These are phyloP conservation scores for Ceratonia siliqua DNA, from an alignment of 306 rosid species.

Conservation along the genomic window DNA sequence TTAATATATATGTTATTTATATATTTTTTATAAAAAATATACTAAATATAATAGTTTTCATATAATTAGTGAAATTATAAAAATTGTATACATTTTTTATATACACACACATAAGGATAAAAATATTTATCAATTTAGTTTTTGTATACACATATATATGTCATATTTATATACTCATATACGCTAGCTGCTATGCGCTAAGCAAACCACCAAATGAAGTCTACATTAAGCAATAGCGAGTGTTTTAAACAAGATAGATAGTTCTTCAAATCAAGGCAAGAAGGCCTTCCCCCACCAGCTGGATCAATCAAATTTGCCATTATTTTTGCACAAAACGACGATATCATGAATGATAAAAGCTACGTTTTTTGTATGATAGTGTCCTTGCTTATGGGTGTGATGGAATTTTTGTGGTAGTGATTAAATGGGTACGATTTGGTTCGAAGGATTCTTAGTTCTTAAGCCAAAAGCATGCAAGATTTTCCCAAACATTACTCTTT, in stretches of 20 bases:
- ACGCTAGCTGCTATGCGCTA: background rate
- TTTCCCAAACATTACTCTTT: background rate
- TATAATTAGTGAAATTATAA: too few relatives aligned
- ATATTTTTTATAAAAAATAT: too few relatives aligned
- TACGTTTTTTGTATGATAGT: background rate
- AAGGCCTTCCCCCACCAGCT: background rate
- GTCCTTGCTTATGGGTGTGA: background rate
- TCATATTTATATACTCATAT: too few relatives aligned
- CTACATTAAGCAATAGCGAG: background rate
- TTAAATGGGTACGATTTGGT: background rate
- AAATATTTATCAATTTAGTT: too few relatives aligned
- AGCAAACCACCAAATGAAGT: slow-evolving; percentile 1
- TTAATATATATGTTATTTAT: too few relatives aligned
- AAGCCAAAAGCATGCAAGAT: background rate
- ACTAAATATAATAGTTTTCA: too few relatives aligned
- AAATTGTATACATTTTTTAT: too few relatives aligned
- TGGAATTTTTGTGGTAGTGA: background rate
- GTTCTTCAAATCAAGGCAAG: background rate
- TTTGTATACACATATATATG: too few relatives aligned
- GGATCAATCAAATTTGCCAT: background rate
- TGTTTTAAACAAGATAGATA: background rate
- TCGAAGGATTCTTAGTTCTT: slow-evolving; percentile 9
- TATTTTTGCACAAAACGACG: background rate
- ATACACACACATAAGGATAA: too few relatives aligned
- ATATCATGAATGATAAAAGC: background rate